Evolutionary conservation across 108 stramenopile genomes (phyloP).

Genomic region (Conticribra weissflogii): DNA sequence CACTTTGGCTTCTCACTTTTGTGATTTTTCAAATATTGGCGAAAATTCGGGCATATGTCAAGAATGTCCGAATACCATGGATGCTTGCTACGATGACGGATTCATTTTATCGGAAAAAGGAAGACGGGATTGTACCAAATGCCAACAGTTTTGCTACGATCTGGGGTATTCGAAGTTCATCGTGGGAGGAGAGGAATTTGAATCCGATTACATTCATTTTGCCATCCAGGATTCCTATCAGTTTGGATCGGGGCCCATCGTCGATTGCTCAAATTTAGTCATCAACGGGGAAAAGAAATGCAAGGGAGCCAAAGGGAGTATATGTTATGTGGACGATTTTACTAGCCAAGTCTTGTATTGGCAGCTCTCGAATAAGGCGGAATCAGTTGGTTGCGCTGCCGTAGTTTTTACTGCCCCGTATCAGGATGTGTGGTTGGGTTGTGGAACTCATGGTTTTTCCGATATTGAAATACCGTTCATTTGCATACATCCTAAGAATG

Average conservation of each 20-base stretch:
- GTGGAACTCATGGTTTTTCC: too few species aligned
- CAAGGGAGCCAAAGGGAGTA: background rate
- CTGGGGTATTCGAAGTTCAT: too few species aligned
- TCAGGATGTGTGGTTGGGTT: slow-evolving; percentile 7
- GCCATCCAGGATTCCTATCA: slow-evolving; percentile 3
- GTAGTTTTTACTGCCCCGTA: slow-evolving; percentile 3
- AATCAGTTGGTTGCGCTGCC: slow-evolving; percentile 9
- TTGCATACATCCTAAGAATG: too few species aligned
- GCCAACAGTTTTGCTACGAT: background rate
- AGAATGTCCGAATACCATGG: too few species aligned
- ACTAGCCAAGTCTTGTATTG: background rate
- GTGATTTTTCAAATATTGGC: too few species aligned
- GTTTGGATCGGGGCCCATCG: slow-evolving; percentile 6
- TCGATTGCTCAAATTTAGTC: slow-evolving; percentile 14
- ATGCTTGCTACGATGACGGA: too few species aligned
- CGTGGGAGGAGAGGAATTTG: background rate
- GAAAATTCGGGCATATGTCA: too few species aligned
- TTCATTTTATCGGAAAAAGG: background rate
- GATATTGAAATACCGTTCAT: too few species aligned
- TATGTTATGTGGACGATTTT: slow-evolving; percentile 14
- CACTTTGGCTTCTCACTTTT: too few species aligned
- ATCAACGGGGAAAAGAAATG: background rate
- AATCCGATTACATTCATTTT: slow-evolving; percentile 3
- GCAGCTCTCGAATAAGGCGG: background rate
- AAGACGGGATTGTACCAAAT: background rate